Base-by-base conservation (phyloP, 495 filamentous ascomycete species). In the Mycothermus thermophilus region DNA sequence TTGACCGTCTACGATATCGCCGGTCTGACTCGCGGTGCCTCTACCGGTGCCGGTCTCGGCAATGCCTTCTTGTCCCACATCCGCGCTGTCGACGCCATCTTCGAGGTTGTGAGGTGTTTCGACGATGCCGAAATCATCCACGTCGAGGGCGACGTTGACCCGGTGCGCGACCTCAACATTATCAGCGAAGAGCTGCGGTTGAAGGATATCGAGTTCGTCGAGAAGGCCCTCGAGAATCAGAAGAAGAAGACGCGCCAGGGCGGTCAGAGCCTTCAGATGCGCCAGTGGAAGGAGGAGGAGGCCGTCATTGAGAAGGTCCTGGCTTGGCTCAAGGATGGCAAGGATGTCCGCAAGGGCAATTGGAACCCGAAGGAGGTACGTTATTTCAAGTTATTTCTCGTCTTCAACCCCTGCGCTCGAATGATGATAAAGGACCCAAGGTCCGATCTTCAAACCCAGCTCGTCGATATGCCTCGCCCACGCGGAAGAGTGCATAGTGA, bases 51-150 rank as follows among this genome's bases (percentile, higher is more conserved):
- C 42, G 92, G 92, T 67, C 76, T 99, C 25, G 92, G 92, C 50
- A 99, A 99, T 61, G 75, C 87, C 40, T 99, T 99, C 74, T 66
- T 99, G 59, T 95, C 88, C 10, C 92, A 99, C 58, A 99, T 99
- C 50, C 84, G 92, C 52, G 92, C 90, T 34, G 92, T 99, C 64
- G 92, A 99, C 67, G 92, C 92, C 57, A 94, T 99, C 64, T 99
- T 95, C 72, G 87, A 96, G 66, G 92, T 99, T 27, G 92, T 99
- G 24, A 78, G 92, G 46, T 93, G 82, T 65, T 99, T 99, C 63
- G 92, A 99, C 54, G 92, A 99, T 67, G 90, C 88, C 26, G 92
- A 99, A 61, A 96, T 99, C 56, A 96, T 94, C 55, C 92, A 99
- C 69, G 83, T 99, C 48, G 92, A 99, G 69, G 92, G 92, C 49